Evolutionary conservation across 441 rosid species (phyloP), one percentile per base, ranked within the genome.

Genomic region (Syzygium malaccense): DNA sequence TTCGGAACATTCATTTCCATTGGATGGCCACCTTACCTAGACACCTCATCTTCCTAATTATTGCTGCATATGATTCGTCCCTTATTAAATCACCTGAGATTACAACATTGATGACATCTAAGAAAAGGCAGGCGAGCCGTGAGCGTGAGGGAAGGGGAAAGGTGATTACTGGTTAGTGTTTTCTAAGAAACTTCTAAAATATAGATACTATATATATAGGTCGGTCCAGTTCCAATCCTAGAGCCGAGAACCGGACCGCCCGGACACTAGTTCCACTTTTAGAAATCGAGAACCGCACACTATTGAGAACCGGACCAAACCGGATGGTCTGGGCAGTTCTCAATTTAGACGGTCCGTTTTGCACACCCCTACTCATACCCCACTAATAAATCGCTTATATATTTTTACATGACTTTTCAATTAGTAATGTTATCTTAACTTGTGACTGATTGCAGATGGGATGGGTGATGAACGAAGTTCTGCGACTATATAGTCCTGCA

Each of bases 381-480:
- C 18, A 62, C 8, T 14, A 62, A 62, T 62, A 62, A n/a, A 62
- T 18, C 19, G 9, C 17, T 62, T 28, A n/a, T 62, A n/a, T 62
- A 62, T n/a, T 62, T 8, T 62, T 4, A 60, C 32, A n/a, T 71
- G 49, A 71, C 28, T 11, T 71, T 37, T 71, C 8, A 71, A 41
- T 71, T 71, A 71, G 28, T 37, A 71, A 71, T 5, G 8, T 37
- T 20, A 15, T 60, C 85, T 89, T 85, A 53, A 13, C 28, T 71
- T 71, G 13, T 28, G 33, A 19, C 12, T 8, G 28, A 85, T 79
- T 90, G 93, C 95, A 98, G 99, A 95, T 97, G 98, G 95, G 94
- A 56, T 96, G 98, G 97, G 98, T 96, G 90, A 95, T 96, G 99
- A 96, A 94, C 55, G 99, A 96, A 87, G 95, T 95, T 10, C 84